These are phyloP conservation scores for Trypanosoma cruzi DNA, from an alignment of 208 protist species.

Conservation along the genomic window DNA sequence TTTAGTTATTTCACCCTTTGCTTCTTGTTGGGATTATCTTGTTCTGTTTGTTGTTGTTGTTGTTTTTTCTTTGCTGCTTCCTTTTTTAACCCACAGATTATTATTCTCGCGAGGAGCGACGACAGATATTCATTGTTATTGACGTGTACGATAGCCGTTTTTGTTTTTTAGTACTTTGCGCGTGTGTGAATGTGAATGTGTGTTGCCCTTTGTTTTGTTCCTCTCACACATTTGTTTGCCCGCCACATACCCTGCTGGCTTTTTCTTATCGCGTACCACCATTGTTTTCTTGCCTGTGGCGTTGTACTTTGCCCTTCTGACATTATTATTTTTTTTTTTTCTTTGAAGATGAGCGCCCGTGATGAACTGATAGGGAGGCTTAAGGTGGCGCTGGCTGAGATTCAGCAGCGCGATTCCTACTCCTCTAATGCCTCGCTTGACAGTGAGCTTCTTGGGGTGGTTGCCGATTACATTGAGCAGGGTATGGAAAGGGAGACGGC, in stretches of 20 bases:
- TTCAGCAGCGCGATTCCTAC: constrained; percentile 7
- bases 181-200: neutral
- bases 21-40: neutral
- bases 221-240: neutral
- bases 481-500: constrained; percentile 9
- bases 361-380: constrained; percentile 18
- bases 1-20: neutral
- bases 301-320: neutral
- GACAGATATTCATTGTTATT: neutral
- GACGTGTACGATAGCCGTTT: neutral
- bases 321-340: too few species aligned
- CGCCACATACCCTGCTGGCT: neutral
- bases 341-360: constrained; percentile 12
- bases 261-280: neutral
- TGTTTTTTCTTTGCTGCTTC: constrained; percentile 9
- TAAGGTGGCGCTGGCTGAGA: constrained; percentile 18
- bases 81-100: constrained; percentile 2
- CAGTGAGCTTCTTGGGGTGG: constrained; percentile 11
- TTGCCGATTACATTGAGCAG: constrained; percentile 33
- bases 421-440: constrained; percentile 4
- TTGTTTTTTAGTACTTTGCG: constrained; percentile 6
- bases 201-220: neutral
- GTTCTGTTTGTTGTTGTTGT: neutral
- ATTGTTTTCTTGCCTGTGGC: neutral
- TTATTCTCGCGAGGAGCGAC: neutral